Evolutionary conservation across 306 rosid species (phyloP).

Genomic region (Calophaca sinica): DNA sequence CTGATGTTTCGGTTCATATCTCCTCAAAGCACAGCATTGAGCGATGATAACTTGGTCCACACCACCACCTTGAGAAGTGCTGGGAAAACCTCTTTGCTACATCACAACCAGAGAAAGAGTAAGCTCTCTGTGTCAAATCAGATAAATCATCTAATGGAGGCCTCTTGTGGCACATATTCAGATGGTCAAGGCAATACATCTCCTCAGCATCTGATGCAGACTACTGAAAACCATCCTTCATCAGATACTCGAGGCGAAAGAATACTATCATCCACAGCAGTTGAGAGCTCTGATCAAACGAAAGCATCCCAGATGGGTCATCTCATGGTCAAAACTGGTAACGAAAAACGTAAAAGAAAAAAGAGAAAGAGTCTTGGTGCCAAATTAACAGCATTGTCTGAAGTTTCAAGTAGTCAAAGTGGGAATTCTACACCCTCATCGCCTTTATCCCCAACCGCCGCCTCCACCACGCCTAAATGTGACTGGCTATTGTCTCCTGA

Average conservation of each 20-base stretch:
- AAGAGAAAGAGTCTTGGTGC: constrained; percentile 70
- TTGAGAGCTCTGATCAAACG: constrained; percentile 49
- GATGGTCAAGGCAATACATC: constrained; percentile 45
- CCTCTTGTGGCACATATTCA: constrained; percentile 48
- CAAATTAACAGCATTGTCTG: constrained; percentile 63
- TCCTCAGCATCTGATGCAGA: constrained; percentile 46
- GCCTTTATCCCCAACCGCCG: constrained; percentile 69
- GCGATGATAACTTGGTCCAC: constrained; percentile 49
- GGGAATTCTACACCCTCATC: constrained; percentile 98
- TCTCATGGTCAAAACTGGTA: constrained; percentile 74
- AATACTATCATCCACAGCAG: constrained; percentile 39
- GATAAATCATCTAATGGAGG: constrained; percentile 53
- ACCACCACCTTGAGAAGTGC: constrained; percentile 44
- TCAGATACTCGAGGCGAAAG: constrained; percentile 53
- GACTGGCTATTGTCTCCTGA: constrained; percentile 61
- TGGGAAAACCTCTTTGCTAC: constrained; percentile 49
- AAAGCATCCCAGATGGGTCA: constrained; percentile 57
- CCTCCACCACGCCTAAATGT: constrained; percentile 57
- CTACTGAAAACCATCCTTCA: constrained; percentile 47
- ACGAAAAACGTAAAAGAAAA: constrained; percentile 75
- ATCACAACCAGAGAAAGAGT: constrained; percentile 50
- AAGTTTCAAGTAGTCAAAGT: constrained; percentile 96
- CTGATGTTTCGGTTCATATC: constrained; percentile 59
- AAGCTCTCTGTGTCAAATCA: constrained; percentile 55
- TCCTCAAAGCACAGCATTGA: constrained; percentile 53